Evolutionary conservation across 2,329 filamentous ascomycete genomes (phyloP), one percentile per base, ranked within the genome.

Genomic region (Aquanectria penicillioides): DNA sequence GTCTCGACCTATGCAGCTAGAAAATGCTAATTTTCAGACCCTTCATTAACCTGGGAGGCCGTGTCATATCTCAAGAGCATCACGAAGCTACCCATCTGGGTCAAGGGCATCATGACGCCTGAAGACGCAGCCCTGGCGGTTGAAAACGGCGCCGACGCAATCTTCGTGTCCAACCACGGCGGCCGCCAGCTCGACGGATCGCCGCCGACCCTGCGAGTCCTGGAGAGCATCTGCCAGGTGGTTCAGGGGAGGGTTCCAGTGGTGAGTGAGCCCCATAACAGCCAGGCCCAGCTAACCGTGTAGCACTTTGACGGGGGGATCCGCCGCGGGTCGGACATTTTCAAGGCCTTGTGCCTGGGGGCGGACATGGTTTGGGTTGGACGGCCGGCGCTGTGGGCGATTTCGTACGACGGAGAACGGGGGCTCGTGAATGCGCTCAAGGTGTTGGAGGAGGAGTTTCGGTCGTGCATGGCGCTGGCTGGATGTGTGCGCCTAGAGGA

Each of bases 111-210:
- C 18, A 65, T 71, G 56, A 72, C 66, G 6, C 70, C 69, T 11
- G 73, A 73, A 29, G 72, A 75, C 55, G 74, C 69, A 4, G 40
- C 62, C 4, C 44, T 64, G 9, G 71, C 72, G 6, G 57, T 73
- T 13, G 55, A 68, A 36, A 54, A 71, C 37, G 71, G 73, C 2
- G 67, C 65, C n/a, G 61, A 70, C 37, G 71, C 61, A 1, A 71
- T 75, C 22, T 63, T 72, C 23, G 64, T 75, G 6, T 72, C 69
- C 15, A 75, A 75, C 57, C 41, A 46, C 17, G 41, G 41, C 17
- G 41, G 79, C 77, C 34, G 82, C 83, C 2, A 88, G 73, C 2
- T 77, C 82, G 5, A 83, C 84, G 44, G 4, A n/a, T n/a, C n/a
- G n/a, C n/a, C n/a, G n/a, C n/a, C n/a, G n/a, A n/a, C n/a, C n/a